Evolutionary conservation across 139 green algal species (phyloP).

Genomic region (Diplosphaera chodatii): DNA sequence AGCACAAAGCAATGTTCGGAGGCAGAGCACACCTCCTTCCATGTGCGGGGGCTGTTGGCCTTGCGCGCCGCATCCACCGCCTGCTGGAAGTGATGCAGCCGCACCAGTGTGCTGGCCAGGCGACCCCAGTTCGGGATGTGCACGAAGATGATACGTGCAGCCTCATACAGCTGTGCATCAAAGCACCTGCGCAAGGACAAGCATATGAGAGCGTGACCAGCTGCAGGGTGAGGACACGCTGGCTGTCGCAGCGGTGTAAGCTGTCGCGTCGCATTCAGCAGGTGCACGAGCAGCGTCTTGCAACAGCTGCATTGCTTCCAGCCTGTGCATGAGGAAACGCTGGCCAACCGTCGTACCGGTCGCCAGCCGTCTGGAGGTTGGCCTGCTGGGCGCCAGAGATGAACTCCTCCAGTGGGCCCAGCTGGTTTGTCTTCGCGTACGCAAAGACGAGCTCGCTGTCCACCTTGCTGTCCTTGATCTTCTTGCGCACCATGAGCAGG

Average conservation of each 20-base stretch:
- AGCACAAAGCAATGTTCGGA: too few species aligned
- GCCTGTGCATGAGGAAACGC: too few species aligned
- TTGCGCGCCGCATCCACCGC: slow-evolving; percentile 96
- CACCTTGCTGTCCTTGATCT: slow-evolving; percentile 81
- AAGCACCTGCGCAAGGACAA: slow-evolving; percentile 58
- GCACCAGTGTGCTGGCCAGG: slow-evolving; percentile 87
- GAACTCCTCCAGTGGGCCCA: slow-evolving; percentile 92
- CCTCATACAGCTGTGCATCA: slow-evolving; percentile 89
- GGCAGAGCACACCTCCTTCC: slow-evolving; percentile 81
- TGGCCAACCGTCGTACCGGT: slow-evolving; percentile 20
- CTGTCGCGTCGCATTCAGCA: too few species aligned
- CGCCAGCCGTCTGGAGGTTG: slow-evolving; percentile 61
- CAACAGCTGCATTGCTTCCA: too few species aligned
- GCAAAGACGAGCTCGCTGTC: slow-evolving; percentile 96
- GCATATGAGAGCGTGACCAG: too few species aligned
- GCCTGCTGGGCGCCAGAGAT: slow-evolving; percentile 73
- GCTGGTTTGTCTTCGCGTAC: slow-evolving; percentile 82
- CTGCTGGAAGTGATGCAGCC: slow-evolving; percentile 79
- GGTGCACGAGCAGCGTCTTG: too few species aligned
- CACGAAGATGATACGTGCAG: slow-evolving; percentile 86
- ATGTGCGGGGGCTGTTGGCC: slow-evolving; percentile 87
- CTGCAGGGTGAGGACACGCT: slow-evolving; percentile 18
- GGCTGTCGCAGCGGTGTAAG: too few species aligned
- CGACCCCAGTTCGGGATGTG: slow-evolving; percentile 93
- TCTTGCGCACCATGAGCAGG: slow-evolving; percentile 96